Conservation (phyloP, 164 flowering plant genomes). For the Vitis rupestris region DNA sequence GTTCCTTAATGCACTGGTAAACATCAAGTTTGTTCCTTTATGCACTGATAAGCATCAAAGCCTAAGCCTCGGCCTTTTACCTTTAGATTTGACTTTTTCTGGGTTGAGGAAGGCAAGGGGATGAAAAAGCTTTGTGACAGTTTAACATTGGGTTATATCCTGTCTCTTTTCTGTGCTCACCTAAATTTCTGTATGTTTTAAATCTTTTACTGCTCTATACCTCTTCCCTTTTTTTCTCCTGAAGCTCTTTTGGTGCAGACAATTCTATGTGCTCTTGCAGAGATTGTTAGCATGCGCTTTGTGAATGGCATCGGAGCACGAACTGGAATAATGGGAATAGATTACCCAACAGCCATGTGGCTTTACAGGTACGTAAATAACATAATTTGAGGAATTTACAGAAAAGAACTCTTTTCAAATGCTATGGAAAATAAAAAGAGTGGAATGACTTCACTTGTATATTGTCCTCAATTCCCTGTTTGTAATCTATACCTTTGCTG, state of each 20-base stretch:
- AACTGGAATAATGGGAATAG: constrained; percentile 81
- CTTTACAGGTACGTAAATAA: constrained; percentile 64
- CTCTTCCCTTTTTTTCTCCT: not conserved
- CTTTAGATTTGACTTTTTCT: no score
- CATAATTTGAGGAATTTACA: not conserved
- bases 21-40: no score
- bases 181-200: no score
- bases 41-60: no score
- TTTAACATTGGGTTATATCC: no score
- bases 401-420: not conserved
- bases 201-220: no score
- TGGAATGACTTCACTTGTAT: not conserved
- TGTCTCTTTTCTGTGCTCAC: no score
- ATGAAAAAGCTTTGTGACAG: no score
- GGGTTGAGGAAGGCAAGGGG: no score
- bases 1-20: no score
- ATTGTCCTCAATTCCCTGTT: not conserved
- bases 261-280: constrained; percentile 74
- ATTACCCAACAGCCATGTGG: constrained; percentile 71
- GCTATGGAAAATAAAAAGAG: not conserved
- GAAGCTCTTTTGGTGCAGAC: constrained; percentile 40
- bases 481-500: not conserved
- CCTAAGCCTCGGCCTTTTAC: no score
- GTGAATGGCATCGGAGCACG: constrained; percentile 61
- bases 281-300: constrained; percentile 77